Conservation (phyloP, 805 yeast genomes). For the Yarrowia divulgata region DNA sequence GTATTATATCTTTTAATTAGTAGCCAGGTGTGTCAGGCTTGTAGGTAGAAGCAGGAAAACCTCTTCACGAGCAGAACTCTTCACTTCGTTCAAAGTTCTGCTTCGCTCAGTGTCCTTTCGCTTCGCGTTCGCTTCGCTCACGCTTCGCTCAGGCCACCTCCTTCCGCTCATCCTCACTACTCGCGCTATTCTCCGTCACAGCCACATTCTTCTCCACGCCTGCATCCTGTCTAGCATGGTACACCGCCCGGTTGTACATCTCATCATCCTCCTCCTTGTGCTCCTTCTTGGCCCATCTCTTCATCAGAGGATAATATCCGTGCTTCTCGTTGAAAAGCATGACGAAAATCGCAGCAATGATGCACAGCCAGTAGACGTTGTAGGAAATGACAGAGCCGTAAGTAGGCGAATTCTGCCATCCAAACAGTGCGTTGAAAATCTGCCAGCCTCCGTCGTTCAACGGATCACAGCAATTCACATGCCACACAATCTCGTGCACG, state of each 20-base stretch:
- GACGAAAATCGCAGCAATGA: constrained; percentile 62
- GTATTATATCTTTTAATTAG: background rate
- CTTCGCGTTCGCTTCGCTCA: background rate
- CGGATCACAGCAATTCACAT: constrained; percentile 97
- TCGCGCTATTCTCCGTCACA: background rate
- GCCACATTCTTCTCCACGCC: background rate
- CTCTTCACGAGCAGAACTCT: no score
- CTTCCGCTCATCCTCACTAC: constrained; percentile 17
- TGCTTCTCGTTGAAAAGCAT: constrained; percentile 84
- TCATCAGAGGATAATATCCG: constrained; percentile 53
- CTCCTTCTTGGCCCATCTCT: constrained; percentile 36
- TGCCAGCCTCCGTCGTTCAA: constrained; percentile 95
- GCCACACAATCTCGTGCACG: constrained; percentile 83
- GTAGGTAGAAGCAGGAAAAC: no score
- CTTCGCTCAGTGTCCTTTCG: no score
- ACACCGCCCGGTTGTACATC: constrained; percentile 26
- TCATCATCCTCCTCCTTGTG: background rate
- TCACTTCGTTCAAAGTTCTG: no score
- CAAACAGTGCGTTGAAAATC: constrained; percentile 89
- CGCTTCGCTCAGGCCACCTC: background rate
- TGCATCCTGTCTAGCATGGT: constrained; percentile 4
- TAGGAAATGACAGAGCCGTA: constrained; percentile 89
- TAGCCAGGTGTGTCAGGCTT: no score
- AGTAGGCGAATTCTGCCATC: constrained; percentile 98
- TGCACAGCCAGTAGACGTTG: constrained; percentile 83